Conservation (phyloP, 257 asterid genomes). For the Mitragyna speciosa region DNA sequence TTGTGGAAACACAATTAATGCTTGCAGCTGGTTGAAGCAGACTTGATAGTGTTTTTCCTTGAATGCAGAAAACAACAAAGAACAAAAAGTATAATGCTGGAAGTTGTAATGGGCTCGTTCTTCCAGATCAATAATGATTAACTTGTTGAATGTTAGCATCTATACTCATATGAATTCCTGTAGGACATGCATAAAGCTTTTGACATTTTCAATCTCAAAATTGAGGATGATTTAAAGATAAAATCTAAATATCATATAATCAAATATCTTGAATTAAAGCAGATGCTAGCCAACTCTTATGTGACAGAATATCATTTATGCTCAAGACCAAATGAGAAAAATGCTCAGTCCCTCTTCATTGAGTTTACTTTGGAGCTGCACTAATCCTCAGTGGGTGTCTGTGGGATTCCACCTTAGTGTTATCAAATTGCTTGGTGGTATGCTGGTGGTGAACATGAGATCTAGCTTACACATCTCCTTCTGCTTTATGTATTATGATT, state of each 20-base stretch:
- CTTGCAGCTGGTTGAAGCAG: constrained; percentile 10
- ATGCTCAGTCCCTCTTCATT: no score
- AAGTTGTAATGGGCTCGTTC: not conserved
- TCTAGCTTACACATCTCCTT: no score
- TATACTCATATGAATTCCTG: not conserved
- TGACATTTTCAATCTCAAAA: not conserved
- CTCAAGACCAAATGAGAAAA: no score
- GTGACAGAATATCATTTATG: not conserved
- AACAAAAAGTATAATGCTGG: not conserved
- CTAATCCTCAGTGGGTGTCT: no score
- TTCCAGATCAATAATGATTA: not conserved
- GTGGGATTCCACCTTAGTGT: no score
- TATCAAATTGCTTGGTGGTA: no score
- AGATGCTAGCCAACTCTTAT: not conserved
- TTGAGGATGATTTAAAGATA: not conserved
- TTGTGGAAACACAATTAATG: not conserved
- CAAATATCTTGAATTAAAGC: not conserved
- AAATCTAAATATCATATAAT: not conserved
- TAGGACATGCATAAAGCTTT: not conserved
- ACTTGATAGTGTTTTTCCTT: not conserved
- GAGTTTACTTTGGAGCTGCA: no score
- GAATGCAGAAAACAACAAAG: not conserved
- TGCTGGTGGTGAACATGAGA: no score
- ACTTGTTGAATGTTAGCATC: not conserved
- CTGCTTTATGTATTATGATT: not conserved